Evolutionary conservation across 495 filamentous ascomycete species (phyloP), one percentile per base, ranked within the genome.

Genomic region (Penicillium coffeae): DNA sequence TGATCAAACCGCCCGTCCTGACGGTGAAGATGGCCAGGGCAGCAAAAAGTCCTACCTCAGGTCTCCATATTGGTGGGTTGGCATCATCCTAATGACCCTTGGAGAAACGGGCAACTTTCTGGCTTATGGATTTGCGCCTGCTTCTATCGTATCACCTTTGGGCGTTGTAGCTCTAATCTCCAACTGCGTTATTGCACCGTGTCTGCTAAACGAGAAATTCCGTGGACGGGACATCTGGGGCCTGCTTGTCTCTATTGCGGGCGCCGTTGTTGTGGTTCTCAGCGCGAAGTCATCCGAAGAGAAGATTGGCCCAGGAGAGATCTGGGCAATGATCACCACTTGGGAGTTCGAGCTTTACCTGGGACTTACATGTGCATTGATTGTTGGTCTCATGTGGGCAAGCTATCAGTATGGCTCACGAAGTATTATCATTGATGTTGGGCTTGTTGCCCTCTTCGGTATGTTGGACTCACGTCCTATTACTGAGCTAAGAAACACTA

Each of bases 71-170:
- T 98, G 93, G 93, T 97, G 93, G 93, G 70, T 79, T 41, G 93
- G 93, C 8, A 89, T 96, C 44, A 73, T 89, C 3, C 75, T 98
- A 45, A 97, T 97, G 84, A 86, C 80, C 5, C 67, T 94, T n/a
- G 93, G 93, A 12, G 93, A 98, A 71, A 82, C 83, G 49, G 93
- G 93, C 16, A 98, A 98, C 64, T 98, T 98, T 65, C 76, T 98
- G 45, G 93, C 93, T 3, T 98, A 98, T 63, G 93, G 93, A 9
- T 98, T 98, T 63, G 93, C 93, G n/a, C 91, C 93, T 14, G 93
- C 93, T 2, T 96, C 92, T 10, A 96, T 98, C 51, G 93, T 98
- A n/a, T 93, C 88, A 13, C 93, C 93, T 1, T 73, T 98, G 12
- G 93, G 93, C 8, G 93, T 98, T 16, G 93, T 97, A 0, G 93